Conservation (phyloP, 345 rosid genomes). For the Cardamine resedifolia region DNA sequence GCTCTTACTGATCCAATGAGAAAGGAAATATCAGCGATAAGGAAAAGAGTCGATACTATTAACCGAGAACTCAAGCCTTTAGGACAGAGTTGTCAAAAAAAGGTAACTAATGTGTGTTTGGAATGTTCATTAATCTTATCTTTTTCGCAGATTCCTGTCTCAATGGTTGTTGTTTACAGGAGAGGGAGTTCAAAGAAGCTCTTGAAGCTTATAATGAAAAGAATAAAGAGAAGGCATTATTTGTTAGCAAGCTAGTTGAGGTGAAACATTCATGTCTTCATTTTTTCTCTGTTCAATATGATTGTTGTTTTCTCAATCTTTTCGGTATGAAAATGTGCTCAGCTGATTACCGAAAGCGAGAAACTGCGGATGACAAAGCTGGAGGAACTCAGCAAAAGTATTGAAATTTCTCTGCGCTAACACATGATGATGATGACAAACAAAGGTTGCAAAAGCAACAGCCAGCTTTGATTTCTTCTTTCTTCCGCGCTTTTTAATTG, state of each 20-base stretch:
- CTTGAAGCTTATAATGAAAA: slow-evolving; percentile 86
- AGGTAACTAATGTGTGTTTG: slow-evolving; percentile 42
- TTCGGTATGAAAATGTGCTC: neutral
- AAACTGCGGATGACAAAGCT: slow-evolving; percentile 77
- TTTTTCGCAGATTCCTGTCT: neutral
- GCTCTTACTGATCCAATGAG: slow-evolving; percentile 67
- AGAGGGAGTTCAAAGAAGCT: slow-evolving; percentile 86
- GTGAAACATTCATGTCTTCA: slow-evolving; percentile 39
- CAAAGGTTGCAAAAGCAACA: slow-evolving; percentile 19
- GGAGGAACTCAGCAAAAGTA: slow-evolving; percentile 76
- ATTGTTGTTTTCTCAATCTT: slow-evolving; percentile 15
- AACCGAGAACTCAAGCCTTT: slow-evolving; percentile 64
- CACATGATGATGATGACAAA: neutral
- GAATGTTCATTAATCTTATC: neutral
- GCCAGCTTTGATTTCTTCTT: slow-evolving; percentile 4
- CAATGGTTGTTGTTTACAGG: slow-evolving; percentile 43
- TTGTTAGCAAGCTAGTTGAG: slow-evolving; percentile 79
- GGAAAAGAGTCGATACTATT: slow-evolving; percentile 67
- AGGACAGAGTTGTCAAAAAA: slow-evolving; percentile 70
- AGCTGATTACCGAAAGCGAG: slow-evolving; percentile 90
- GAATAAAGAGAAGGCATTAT: slow-evolving; percentile 75
- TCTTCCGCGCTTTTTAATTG: slow-evolving; percentile 31
- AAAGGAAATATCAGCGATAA: slow-evolving; percentile 58
- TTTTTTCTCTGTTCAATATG: neutral
- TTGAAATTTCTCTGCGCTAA: slow-evolving; percentile 42